Percentiles rank a stretch among this genome's conserved stretches.
phyloP scores from a whole-genome alignment of 2,329 filamentous ascomycete species.

The Aspergillus texensis region DNA sequence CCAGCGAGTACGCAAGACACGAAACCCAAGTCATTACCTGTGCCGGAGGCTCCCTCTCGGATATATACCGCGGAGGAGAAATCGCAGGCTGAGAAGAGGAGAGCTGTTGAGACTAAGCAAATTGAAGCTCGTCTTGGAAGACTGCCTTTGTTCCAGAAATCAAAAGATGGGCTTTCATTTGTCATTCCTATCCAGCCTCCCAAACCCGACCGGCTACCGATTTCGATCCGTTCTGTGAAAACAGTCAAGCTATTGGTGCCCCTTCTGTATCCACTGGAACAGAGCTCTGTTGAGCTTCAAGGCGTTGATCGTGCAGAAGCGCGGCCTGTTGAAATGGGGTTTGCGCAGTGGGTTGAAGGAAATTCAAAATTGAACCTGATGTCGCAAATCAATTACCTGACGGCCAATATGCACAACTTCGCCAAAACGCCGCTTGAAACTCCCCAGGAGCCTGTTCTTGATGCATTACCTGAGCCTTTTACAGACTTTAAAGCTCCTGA shows the following conservation, averaged over 20 bases:
- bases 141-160: constrained; percentile 67
- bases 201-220: constrained; percentile 62
- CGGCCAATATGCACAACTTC: constrained; percentile 69
- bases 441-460: constrained; percentile 21
- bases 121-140: constrained; percentile 75
- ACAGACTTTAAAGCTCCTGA: constrained; percentile 18
- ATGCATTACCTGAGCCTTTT: constrained; percentile 12
- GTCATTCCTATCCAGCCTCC: constrained; percentile 70
- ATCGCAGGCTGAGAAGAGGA: constrained; percentile 62
- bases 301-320: constrained; percentile 64
- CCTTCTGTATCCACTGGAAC: constrained; percentile 70
- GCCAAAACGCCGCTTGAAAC: constrained; percentile 55
- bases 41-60: constrained; percentile 41
- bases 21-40: constrained; percentile 1
- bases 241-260: constrained; percentile 71
- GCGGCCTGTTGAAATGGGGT: constrained; percentile 66
- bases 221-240: constrained; percentile 62
- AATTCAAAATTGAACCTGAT: constrained; percentile 67
- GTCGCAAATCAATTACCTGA: constrained; percentile 74
- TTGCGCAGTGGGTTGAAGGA: constrained; percentile 60
- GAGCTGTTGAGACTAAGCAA: constrained; percentile 69
- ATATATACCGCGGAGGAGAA: constrained; percentile 64
- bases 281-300: constrained; percentile 66
- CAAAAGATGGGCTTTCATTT: constrained; percentile 70
- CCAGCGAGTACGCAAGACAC: background rate